Percentiles rank a stretch among this genome's conserved stretches.
Evolutionary conservation across 495 filamentous ascomycete genomes (phyloP).

Genomic region (Hyaloscypha bicolor): DNA sequence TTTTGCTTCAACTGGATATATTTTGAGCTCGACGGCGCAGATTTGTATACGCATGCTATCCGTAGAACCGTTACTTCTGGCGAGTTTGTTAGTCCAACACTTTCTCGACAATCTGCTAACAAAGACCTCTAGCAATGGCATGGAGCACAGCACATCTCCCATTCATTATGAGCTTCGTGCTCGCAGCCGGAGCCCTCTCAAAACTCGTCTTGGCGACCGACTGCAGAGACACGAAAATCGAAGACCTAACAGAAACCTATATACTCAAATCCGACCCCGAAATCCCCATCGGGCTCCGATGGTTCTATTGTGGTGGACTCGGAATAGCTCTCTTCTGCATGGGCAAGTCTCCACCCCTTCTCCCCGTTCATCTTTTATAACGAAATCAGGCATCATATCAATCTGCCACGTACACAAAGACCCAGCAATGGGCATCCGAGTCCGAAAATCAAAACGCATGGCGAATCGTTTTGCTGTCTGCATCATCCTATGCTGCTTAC

Average conservation of each 20-base stretch:
- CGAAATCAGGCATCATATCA: conserved; percentile 40
- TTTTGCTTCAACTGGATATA: conserved; percentile 67
- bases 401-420: conserved; percentile 46
- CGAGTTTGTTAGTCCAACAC: conserved; percentile 26
- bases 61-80: conserved; percentile 45
- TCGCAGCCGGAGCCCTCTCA: conserved; percentile 53
- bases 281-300: conserved; percentile 50
- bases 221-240: conserved; percentile 40
- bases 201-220: conserved; percentile 57
- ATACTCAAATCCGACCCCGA: conserved; percentile 42
- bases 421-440: conserved; percentile 37
- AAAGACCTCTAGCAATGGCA: conserved; percentile 34
- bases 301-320: conserved; percentile 61
- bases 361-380: conserved; percentile 8
- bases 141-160: conserved; percentile 50
- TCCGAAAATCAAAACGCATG: conserved; percentile 50
- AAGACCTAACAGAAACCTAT: conserved; percentile 50
- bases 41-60: conserved; percentile 59
- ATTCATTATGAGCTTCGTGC: conserved; percentile 61
- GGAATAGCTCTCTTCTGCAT: conserved; percentile 54
- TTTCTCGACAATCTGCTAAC: conserved; percentile 17
- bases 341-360: conserved; percentile 33
- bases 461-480: conserved; percentile 48
- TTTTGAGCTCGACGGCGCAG: conserved; percentile 60
- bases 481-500: conserved; percentile 49